phyloP scores from a whole-genome alignment of 129 eudicot genomes.

The Deinandra increscens region DNA sequence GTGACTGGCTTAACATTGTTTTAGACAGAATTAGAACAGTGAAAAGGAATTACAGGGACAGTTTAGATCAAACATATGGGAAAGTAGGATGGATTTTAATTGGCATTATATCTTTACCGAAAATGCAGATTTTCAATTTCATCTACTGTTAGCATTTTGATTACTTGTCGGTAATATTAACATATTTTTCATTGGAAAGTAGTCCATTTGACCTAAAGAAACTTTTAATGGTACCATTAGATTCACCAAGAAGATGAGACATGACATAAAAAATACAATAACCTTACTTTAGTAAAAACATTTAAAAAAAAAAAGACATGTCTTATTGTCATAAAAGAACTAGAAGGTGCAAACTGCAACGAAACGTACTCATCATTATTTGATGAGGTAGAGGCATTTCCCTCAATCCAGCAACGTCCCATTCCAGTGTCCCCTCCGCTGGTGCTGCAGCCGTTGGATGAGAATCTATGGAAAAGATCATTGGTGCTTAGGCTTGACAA shows the following conservation, averaged over 20 bases:
- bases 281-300: not conserved
- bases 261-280: not conserved
- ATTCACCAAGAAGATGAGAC: too few relatives aligned
- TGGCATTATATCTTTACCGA: too few relatives aligned
- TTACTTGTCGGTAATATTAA: not conserved
- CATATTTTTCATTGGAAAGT: not conserved
- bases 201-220: not conserved
- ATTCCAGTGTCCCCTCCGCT: slow-evolving; percentile 47
- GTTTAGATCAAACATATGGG: too few relatives aligned
- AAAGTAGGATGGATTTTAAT: too few relatives aligned
- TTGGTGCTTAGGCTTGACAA: slow-evolving; percentile 73
- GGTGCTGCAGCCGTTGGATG: slow-evolving; percentile 67
- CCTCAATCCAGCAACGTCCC: slow-evolving; percentile 71
- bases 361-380: slow-evolving; percentile 58
- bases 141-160: not conserved
- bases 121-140: not conserved
- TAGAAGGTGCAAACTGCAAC: not conserved
- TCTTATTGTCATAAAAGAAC: not conserved
- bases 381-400: slow-evolving; percentile 52
- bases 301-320: not conserved
- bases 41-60: too few relatives aligned
- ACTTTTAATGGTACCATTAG: not conserved
- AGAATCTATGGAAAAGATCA: slow-evolving; percentile 50
- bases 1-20: too few relatives aligned
- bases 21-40: too few relatives aligned